Evolutionary conservation across 2,329 filamentous ascomycete species (phyloP).

Genomic region (Fonsecaea multimorphosa): DNA sequence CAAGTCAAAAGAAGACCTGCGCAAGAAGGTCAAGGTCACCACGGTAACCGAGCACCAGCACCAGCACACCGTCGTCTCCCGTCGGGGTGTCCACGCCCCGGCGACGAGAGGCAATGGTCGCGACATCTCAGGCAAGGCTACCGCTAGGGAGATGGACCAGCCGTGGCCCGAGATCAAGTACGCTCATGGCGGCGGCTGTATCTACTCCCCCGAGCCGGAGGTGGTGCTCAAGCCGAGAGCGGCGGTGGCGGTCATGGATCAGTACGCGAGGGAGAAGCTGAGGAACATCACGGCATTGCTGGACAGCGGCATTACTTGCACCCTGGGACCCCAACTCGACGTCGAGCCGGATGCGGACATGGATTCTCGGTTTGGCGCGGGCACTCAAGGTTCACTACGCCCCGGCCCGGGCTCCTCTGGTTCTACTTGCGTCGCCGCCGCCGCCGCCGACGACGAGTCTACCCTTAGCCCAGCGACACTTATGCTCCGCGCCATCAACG

Average conservation of each 20-base stretch:
- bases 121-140: neutral
- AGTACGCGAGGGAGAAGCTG: slow-evolving; percentile 16
- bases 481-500: neutral
- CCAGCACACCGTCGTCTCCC: neutral
- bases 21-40: slow-evolving; percentile 23
- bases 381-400: neutral
- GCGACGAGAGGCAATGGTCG: neutral
- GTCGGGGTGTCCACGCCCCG: neutral
- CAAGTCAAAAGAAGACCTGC: neutral
- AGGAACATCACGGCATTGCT: slow-evolving; percentile 16
- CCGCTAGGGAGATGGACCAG: neutral
- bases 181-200: slow-evolving; percentile 25
- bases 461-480: too few species aligned
- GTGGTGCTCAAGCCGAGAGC: slow-evolving; percentile 19
- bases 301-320: slow-evolving; percentile 7
- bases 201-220: slow-evolving; percentile 18
- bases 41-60: neutral
- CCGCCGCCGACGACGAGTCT: neutral
- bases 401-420: too few species aligned
- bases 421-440: too few species aligned
- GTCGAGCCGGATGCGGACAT: neutral
- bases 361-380: neutral
- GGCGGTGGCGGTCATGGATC: slow-evolving; percentile 22
- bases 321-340: neutral
- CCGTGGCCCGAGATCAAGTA: slow-evolving; percentile 22